Base-by-base conservation (phyloP, 1,284 basidiomycete genomes). In the Trametes polyzona region DNA sequence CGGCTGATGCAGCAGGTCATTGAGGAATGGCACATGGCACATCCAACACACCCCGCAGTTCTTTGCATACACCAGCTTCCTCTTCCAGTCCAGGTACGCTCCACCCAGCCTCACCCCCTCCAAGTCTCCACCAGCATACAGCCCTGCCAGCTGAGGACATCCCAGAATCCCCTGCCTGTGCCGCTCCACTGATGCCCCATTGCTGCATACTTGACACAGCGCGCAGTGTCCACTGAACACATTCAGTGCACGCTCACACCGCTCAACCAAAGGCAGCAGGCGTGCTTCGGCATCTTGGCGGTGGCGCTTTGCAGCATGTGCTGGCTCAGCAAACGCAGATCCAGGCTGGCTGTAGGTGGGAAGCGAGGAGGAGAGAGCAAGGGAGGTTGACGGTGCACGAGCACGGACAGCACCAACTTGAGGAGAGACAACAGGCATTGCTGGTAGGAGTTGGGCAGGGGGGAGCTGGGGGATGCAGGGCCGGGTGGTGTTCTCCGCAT, bases 51-150 rank as follows among this genome's bases (percentile, higher is more conserved):
- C 33, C 16, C 11, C 24, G 2, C n/a, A n/a, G n/a, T n/a, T 12
- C 10, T 12, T 8, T 39, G 16, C n/a, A 26, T 49, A 48, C 14
- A 27, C 8, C 24, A 48, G 2, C 8, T 14, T 26, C 32, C 19
- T 36, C 47, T 49, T 49, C 47, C 36, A 49, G 26, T 39, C 47
- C 47, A 49, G 16, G 17, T 39, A 49, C 14, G 26, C 7, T 16
- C 32, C 23, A 4, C 46, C 46, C 27, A 23, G 23, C 23, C 23
- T 35, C 11, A 26, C 10, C 4, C 29, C n/a, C 47, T 29, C 24
- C 35, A 17, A 2, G 12, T 24, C 40, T 10, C 14, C 14, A 32
- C 26, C n/a, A 8, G 16, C 32, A 11, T n/a, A n/a, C n/a, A n/a
- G n/a, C n/a, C n/a, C n/a, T n/a, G n/a, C n/a, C n/a, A n/a, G n/a